Percentiles rank a stretch among this genome's conserved stretches.
phyloP scores from a whole-genome alignment of 441 rosid genomes.

The Arabidopsis lyrata region DNA sequence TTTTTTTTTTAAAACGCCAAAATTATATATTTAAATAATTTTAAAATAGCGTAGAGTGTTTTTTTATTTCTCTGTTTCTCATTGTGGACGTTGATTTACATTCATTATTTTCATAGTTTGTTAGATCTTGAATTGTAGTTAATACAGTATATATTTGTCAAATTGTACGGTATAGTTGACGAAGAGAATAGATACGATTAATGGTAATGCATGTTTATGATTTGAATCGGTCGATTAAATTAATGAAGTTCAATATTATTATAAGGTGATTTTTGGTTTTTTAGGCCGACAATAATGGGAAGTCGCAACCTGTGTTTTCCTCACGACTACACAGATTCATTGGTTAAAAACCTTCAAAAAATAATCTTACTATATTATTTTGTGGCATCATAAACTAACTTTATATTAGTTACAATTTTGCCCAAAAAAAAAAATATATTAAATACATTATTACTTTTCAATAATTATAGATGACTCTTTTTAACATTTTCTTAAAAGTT shows the following conservation, averaged over 20 bases:
- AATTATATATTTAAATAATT: neutral
- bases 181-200: constrained; percentile 14
- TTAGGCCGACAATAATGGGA: constrained; percentile 33
- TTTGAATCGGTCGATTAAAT: constrained; percentile 15
- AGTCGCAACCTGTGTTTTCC: constrained; percentile 39
- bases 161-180: constrained; percentile 20
- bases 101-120: neutral
- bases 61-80: neutral
- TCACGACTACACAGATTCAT: constrained; percentile 36
- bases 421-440: too few species aligned
- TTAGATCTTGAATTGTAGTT: constrained; percentile 7
- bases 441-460: neutral
- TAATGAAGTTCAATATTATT: neutral
- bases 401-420: constrained; percentile 1
- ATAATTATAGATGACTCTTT: neutral
- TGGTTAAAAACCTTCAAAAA: constrained; percentile 14
- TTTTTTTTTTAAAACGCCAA: neutral
- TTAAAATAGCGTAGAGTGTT: neutral
- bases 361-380: neutral
- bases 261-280: constrained; percentile 8
- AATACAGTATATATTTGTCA: neutral
- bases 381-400: constrained; percentile 10
- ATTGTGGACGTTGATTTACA: too few species aligned
- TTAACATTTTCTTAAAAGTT: neutral
- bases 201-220: constrained; percentile 36